These are phyloP conservation scores for Phaeosphaeriaceae sp. DNA, from an alignment of 2,329 filamentous ascomycete genomes.

Conservation along the genomic window DNA sequence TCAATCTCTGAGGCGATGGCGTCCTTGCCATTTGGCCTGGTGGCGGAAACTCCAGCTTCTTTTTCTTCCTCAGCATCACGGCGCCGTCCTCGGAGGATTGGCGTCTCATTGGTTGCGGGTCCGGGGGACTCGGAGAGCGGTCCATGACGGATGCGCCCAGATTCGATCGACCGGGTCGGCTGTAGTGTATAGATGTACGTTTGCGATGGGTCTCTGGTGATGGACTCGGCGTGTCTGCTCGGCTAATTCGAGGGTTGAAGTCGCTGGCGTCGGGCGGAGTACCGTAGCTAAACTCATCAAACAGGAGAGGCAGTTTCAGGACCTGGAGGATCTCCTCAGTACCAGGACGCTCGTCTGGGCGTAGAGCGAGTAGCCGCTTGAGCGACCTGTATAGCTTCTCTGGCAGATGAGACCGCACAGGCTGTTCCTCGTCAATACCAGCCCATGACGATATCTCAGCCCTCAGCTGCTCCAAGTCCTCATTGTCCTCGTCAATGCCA, in stretches of 20 bases:
- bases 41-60: conserved; percentile 36
- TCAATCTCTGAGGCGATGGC: conserved; percentile 34
- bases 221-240: conserved; percentile 52
- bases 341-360: conserved; percentile 78
- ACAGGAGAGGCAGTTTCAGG: conserved; percentile 70
- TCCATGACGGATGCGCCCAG: conserved; percentile 41
- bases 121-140: conserved; percentile 44
- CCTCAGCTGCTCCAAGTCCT: conserved; percentile 84
- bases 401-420: conserved; percentile 81
- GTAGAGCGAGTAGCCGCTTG: conserved; percentile 78
- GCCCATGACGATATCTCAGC: conserved; percentile 87
- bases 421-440: conserved; percentile 80
- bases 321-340: conserved; percentile 84
- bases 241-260: conserved; percentile 51
- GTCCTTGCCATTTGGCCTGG: conserved; percentile 23
- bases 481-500: conserved; percentile 84
- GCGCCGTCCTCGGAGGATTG: conserved; percentile 35
- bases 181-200: conserved; percentile 34
- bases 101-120: conserved; percentile 17
- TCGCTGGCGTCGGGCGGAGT: conserved; percentile 41
- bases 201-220: conserved; percentile 32
- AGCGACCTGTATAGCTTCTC: conserved; percentile 85
- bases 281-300: conserved; percentile 55
- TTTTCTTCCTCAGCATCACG: conserved; percentile 37
- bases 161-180: conserved; percentile 41